Conservation (phyloP, 2,329 filamentous ascomycete species). For the Diplodia seriata region DNA sequence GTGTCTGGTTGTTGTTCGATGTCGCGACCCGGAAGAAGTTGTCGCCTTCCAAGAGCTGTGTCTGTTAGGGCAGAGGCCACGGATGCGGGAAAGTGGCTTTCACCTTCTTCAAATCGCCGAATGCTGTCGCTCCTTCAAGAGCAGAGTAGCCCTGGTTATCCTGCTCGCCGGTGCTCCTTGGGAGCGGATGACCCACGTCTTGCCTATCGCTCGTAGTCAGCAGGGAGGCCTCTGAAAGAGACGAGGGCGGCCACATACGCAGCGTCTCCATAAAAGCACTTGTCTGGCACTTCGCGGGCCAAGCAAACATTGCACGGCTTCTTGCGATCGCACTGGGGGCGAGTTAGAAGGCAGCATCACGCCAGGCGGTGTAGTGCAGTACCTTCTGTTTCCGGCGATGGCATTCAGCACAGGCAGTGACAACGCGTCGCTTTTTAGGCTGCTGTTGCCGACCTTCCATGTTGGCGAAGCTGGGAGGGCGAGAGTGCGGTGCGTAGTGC, state of each 20-base stretch:
- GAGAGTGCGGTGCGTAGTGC: neutral
- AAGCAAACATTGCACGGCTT: constrained; percentile 22
- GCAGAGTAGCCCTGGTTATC: constrained; percentile 1
- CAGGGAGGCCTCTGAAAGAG: neutral
- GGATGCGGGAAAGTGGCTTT: too few relatives aligned
- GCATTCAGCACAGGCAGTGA: constrained; percentile 17
- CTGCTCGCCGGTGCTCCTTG: constrained; percentile 10
- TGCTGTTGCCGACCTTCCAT: constrained; percentile 7
- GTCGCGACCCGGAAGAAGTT: constrained; percentile 19
- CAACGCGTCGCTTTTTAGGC: constrained; percentile 7
- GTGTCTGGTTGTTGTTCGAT: constrained; percentile 8
- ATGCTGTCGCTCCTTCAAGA: constrained; percentile 9
- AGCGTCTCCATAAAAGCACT: constrained; percentile 4
- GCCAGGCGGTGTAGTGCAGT: neutral
- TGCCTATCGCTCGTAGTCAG: neutral
- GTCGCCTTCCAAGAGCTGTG: constrained; percentile 19
- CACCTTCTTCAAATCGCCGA: constrained; percentile 15
- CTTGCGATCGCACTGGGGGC: constrained; percentile 18
- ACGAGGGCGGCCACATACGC: neutral
- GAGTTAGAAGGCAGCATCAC: neutral
- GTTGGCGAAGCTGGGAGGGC: neutral
- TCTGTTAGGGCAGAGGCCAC: neutral
- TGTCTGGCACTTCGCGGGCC: constrained; percentile 14
- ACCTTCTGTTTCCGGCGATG: constrained; percentile 25
- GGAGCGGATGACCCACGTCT: neutral